phyloP scores from a whole-genome alignment of 192 early-diverging fungal genomes.

The Coemansia sp. region DNA sequence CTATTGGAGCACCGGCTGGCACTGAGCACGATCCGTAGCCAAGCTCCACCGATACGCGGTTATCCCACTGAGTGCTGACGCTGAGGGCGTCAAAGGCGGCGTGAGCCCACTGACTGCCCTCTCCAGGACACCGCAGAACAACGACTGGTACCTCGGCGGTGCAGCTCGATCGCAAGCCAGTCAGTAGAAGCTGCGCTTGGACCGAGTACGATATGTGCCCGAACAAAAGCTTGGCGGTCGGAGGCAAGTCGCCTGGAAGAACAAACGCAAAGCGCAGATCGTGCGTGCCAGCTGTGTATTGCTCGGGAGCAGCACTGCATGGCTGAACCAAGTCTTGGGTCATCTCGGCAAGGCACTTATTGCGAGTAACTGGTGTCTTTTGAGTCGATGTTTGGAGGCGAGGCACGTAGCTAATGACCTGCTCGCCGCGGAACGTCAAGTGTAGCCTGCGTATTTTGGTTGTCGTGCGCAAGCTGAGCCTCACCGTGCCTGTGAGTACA shows the following conservation, averaged over 20 bases:
- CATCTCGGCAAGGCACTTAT: conserved; percentile 9
- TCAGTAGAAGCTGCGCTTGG: conserved; percentile 8
- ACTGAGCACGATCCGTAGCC: conserved; percentile 5
- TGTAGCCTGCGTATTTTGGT: conserved; percentile 7
- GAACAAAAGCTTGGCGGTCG: conserved; percentile 8
- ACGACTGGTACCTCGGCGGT: background rate
- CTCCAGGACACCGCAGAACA: conserved; percentile 19
- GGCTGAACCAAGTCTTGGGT: background rate
- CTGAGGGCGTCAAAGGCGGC: conserved; percentile 21
- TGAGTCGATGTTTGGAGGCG: background rate
- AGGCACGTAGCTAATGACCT: conserved; percentile 1
- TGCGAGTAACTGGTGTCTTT: background rate
- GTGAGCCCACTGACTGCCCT: conserved; percentile 23
- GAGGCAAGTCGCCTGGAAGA: conserved; percentile 13
- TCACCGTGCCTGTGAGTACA: conserved; percentile 15
- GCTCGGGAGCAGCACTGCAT: background rate
- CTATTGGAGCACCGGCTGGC: background rate
- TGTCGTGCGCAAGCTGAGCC: conserved; percentile 7
- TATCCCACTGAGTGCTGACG: conserved; percentile 13
- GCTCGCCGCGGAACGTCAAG: conserved; percentile 17
- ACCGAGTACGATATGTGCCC: conserved; percentile 16
- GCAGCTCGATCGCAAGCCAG: conserved; percentile 13
- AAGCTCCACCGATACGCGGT: conserved; percentile 6
- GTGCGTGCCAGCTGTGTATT: conserved; percentile 18
- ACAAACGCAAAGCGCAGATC: conserved; percentile 20